Evolutionary conservation across 352 stramenopile genomes (phyloP).

Genomic region (Pythium myriotylum): DNA sequence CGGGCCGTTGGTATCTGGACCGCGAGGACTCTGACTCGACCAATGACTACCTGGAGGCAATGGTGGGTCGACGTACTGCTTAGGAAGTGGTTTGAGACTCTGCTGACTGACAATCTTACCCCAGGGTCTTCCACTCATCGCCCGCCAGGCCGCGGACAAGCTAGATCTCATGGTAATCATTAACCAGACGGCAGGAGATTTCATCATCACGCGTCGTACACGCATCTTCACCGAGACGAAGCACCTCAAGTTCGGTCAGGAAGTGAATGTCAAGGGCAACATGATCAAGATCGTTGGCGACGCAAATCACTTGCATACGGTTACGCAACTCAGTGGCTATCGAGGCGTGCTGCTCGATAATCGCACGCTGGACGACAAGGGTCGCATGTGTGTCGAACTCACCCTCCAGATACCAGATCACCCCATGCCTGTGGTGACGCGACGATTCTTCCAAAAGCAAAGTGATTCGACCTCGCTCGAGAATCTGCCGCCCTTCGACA

Average conservation of each 20-base stretch:
- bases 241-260: slow-evolving; percentile 83
- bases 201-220: slow-evolving; percentile 85
- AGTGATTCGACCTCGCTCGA: slow-evolving; percentile 88
- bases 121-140: slow-evolving; percentile 79
- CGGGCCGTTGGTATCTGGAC: slow-evolving; percentile 83
- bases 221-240: slow-evolving; percentile 92
- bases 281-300: slow-evolving; percentile 85
- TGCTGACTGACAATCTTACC: neutral
- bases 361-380: slow-evolving; percentile 71
- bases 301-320: slow-evolving; percentile 65
- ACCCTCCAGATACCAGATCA: slow-evolving; percentile 78
- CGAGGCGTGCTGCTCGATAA: slow-evolving; percentile 75
- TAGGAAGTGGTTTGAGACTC: neutral
- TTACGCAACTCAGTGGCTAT: slow-evolving; percentile 83
- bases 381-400: slow-evolving; percentile 84
- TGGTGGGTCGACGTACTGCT: slow-evolving; percentile 33
- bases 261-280: slow-evolving; percentile 89
- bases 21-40: slow-evolving; percentile 89
- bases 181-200: slow-evolving; percentile 79
- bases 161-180: slow-evolving; percentile 90
- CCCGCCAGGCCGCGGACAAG: slow-evolving; percentile 86
- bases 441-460: slow-evolving; percentile 87
- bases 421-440: slow-evolving; percentile 66
- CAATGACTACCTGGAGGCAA: slow-evolving; percentile 89
- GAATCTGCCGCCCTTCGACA: slow-evolving; percentile 87